Percentiles rank a stretch among this genome's conserved stretches.
Conservation (phyloP, 768 basidiomycete species). For the Lactifluus piperatus region DNA sequence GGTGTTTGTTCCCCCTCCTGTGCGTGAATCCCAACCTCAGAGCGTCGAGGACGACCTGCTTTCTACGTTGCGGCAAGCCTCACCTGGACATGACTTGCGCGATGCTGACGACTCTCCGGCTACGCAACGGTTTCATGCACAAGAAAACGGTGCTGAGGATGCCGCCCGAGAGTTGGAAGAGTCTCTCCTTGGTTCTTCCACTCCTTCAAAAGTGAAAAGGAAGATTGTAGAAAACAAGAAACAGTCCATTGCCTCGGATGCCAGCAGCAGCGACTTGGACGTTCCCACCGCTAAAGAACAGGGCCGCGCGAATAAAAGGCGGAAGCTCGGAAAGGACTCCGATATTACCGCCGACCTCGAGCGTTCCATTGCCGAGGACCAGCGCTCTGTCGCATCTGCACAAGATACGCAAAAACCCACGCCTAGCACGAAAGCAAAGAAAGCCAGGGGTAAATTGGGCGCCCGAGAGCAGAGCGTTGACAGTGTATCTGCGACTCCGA, state of each 20-base stretch:
- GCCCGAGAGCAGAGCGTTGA: slow-evolving; percentile 50
- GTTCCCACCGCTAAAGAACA: slow-evolving; percentile 31
- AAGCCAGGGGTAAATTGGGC: slow-evolving; percentile 33
- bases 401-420: slow-evolving; percentile 14
- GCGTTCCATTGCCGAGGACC: slow-evolving; percentile 39
- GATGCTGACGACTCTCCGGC: slow-evolving; percentile 21
- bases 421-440: slow-evolving; percentile 41
- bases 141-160: slow-evolving; percentile 38
- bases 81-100: slow-evolving; percentile 27
- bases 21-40: slow-evolving; percentile 25
- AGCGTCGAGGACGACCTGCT: slow-evolving; percentile 28
- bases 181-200: slow-evolving; percentile 35
- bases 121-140: slow-evolving; percentile 14
- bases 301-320: slow-evolving; percentile 48
- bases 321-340: slow-evolving; percentile 45
- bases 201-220: slow-evolving; percentile 33
- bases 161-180: slow-evolving; percentile 51
- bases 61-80: slow-evolving; percentile 28
- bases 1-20: slow-evolving; percentile 30
- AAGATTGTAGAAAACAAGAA: slow-evolving; percentile 43
- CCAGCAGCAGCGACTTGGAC: slow-evolving; percentile 47
- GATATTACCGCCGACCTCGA: slow-evolving; percentile 24
- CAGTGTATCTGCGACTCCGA: slow-evolving; percentile 45
- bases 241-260: slow-evolving; percentile 44
- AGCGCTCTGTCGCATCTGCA: slow-evolving; percentile 34